These are phyloP conservation scores for Scopulariopsis brevicaulis DNA, from an alignment of 2,329 filamentous ascomycete genomes.

Conservation along the genomic window DNA sequence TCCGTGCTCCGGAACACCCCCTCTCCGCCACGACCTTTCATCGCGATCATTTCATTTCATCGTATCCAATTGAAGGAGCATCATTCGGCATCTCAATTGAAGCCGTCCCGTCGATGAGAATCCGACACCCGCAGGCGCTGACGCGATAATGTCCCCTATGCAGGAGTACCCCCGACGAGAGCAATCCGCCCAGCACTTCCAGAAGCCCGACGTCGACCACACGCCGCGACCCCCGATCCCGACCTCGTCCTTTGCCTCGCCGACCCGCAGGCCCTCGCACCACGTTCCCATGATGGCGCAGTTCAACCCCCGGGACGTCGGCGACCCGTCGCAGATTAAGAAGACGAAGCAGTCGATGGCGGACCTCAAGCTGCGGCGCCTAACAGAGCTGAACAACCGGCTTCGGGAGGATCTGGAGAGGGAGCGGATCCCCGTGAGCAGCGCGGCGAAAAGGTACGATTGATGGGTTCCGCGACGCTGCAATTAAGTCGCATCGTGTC, in stretches of 20 bases:
- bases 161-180: slow-evolving; percentile 2
- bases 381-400: slow-evolving; percentile 94
- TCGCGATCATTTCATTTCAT: neutral
- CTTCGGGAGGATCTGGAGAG: slow-evolving; percentile 92
- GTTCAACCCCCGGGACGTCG: slow-evolving; percentile 56
- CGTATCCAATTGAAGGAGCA: neutral
- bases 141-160: slow-evolving; percentile 1
- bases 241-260: neutral
- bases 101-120: neutral
- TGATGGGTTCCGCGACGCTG: neutral
- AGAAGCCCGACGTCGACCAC: neutral
- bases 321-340: slow-evolving; percentile 58
- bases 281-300: slow-evolving; percentile 41
- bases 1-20: neutral
- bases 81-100: neutral
- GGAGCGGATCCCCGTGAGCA: slow-evolving; percentile 89
- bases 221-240: neutral
- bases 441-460: slow-evolving; percentile 76
- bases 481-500: neutral
- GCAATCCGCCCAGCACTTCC: neutral
- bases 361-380: slow-evolving; percentile 87
- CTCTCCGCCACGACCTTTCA: neutral
- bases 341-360: slow-evolving; percentile 99
- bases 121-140: neutral
- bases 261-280: slow-evolving; percentile 6